Conservation (phyloP, 345 rosid genomes). For the Lumnitzera racemosa region DNA sequence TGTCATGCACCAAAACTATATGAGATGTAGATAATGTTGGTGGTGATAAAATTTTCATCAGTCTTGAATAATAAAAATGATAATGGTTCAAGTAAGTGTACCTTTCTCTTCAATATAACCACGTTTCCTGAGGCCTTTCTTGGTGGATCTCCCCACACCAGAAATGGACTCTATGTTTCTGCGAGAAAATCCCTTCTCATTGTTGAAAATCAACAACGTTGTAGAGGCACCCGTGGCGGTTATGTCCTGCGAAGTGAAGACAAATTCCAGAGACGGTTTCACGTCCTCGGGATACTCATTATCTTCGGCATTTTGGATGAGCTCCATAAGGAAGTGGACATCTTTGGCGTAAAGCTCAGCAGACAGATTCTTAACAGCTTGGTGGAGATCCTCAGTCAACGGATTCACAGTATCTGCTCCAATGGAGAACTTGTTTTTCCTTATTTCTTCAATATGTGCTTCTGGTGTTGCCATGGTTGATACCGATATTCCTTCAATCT, state of each 20-base stretch:
- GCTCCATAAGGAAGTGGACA: constrained; percentile 72
- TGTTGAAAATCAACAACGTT: constrained; percentile 56
- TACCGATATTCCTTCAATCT: no score
- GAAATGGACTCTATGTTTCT: constrained; percentile 61
- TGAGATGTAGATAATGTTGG: no score
- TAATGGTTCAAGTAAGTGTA: constrained; percentile 4
- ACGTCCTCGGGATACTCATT: constrained; percentile 53
- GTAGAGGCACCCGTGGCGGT: constrained; percentile 61
- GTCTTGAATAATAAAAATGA: no score
- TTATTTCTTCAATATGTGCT: constrained; percentile 44
- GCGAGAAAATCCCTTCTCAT: constrained; percentile 55
- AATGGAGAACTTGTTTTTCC: constrained; percentile 42
- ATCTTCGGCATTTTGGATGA: constrained; percentile 77
- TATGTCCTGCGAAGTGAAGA: constrained; percentile 61
- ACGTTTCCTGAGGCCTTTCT: constrained; percentile 51
- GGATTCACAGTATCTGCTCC: constrained; percentile 44
- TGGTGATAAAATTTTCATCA: no score
- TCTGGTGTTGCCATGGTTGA: constrained; percentile 7
- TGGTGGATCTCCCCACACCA: constrained; percentile 60
- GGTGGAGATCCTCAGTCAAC: constrained; percentile 43
- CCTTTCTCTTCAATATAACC: constrained; percentile 88
- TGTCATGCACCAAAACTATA: no score
- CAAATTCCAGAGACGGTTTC: constrained; percentile 69
- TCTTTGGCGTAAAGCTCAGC: constrained; percentile 67
- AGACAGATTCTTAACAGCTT: constrained; percentile 51